These are phyloP conservation scores for Marchantia paleacea DNA, from an alignment of 225 moss, liverwort and hornwort genomes.

Conservation along the genomic window DNA sequence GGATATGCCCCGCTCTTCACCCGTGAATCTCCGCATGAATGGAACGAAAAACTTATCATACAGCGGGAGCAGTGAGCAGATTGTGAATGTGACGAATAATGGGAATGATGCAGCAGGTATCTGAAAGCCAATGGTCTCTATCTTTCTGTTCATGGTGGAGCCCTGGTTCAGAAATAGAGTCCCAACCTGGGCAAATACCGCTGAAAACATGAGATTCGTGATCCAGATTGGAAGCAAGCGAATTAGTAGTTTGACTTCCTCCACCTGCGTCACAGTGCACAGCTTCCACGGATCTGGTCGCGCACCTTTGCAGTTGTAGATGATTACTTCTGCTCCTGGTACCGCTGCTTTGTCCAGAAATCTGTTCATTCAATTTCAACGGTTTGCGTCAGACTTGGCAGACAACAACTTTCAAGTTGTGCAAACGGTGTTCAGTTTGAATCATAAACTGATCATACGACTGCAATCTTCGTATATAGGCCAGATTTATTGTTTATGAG, in stretches of 20 bases:
- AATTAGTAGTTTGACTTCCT: slow-evolving; percentile 89
- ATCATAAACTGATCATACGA: too few species aligned
- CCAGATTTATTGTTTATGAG: too few species aligned
- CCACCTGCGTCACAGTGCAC: slow-evolving; percentile 92
- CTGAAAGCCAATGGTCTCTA: slow-evolving; percentile 51
- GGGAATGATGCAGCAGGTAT: slow-evolving; percentile 98
- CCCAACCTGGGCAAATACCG: slow-evolving; percentile 93
- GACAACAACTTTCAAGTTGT: too few species aligned
- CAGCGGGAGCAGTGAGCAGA: slow-evolving; percentile 81
- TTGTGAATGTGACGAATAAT: slow-evolving; percentile 87
- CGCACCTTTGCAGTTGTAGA: slow-evolving; percentile 45
- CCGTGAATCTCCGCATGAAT: slow-evolving; percentile 69
- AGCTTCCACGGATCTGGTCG: slow-evolving; percentile 73
- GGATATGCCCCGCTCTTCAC: slow-evolving; percentile 81
- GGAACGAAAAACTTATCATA: slow-evolving; percentile 94
- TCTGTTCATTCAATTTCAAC: slow-evolving; percentile 42
- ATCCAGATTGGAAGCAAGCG: slow-evolving; percentile 97
- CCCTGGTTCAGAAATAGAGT: slow-evolving; percentile 95
- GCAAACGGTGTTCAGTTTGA: too few species aligned
- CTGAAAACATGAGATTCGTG: slow-evolving; percentile 96
- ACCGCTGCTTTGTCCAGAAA: slow-evolving; percentile 90
- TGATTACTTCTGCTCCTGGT: slow-evolving; percentile 32
- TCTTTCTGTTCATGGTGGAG: slow-evolving; percentile 66
- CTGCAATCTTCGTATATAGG: too few species aligned
- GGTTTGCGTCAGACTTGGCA: neutral